phyloP scores from a whole-genome alignment of 306 rosid genomes.

The Glycine tomentella region DNA sequence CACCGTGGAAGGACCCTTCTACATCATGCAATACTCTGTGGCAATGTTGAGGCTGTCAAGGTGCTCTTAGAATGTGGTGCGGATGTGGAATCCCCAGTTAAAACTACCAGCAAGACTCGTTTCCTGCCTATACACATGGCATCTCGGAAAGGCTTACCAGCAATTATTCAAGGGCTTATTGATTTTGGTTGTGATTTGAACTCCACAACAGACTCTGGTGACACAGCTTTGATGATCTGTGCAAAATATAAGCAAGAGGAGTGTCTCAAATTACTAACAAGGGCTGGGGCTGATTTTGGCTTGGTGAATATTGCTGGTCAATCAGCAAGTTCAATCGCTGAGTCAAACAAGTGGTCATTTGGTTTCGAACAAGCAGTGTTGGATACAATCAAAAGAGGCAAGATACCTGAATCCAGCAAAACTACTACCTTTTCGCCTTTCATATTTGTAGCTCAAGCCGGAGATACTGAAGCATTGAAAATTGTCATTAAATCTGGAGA shows the following conservation, averaged over 20 bases:
- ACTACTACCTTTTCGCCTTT: constrained; percentile 67
- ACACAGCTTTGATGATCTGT: constrained; percentile 82
- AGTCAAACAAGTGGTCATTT: constrained; percentile 68
- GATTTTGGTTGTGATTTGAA: constrained; percentile 78
- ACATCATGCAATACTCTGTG: constrained; percentile 90
- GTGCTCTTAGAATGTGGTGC: constrained; percentile 70
- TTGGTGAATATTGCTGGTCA: constrained; percentile 68
- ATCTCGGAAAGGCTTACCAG: constrained; percentile 71
- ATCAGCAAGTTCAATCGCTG: constrained; percentile 73
- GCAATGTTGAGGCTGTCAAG: constrained; percentile 69
- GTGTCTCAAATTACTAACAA: constrained; percentile 70
- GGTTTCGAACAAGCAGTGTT: constrained; percentile 70
- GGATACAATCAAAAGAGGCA: constrained; percentile 58
- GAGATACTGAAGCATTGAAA: constrained; percentile 78
- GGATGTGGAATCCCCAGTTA: constrained; percentile 64
- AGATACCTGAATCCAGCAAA: constrained; percentile 69
- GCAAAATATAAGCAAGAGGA: constrained; percentile 72
- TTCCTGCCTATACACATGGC: constrained; percentile 89
- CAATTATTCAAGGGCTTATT: constrained; percentile 67
- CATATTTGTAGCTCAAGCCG: constrained; percentile 69
- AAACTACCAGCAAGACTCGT: constrained; percentile 62
- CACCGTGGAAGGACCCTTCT: constrained; percentile 81
- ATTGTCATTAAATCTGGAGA: constrained; percentile 64
- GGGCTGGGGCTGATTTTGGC: constrained; percentile 84
- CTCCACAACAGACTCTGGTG: constrained; percentile 73